Evolutionary conservation across 139 green algal genomes (phyloP).

Genomic region (Volvox reticuliferus): DNA sequence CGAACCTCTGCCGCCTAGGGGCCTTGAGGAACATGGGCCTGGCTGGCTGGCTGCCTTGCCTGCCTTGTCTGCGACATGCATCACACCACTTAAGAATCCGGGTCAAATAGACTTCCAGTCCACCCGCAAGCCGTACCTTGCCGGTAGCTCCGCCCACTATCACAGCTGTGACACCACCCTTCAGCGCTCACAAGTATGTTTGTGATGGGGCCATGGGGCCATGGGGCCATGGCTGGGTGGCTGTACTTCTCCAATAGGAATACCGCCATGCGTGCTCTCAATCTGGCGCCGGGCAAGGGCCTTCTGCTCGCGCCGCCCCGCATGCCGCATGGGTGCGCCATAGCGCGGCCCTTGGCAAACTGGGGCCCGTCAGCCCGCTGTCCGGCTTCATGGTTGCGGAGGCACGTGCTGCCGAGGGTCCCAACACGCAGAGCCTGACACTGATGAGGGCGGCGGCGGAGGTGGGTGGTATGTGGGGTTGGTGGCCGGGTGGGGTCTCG

Average conservation of each 20-base stretch:
- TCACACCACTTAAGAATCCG: too few relatives aligned
- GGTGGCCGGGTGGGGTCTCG: not conserved
- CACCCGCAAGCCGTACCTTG: too few relatives aligned
- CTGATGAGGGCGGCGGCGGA: not conserved
- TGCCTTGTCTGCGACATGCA: too few relatives aligned
- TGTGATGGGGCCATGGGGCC: too few relatives aligned
- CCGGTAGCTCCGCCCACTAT: too few relatives aligned
- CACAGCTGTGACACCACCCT: too few relatives aligned
- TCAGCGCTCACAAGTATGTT: too few relatives aligned
- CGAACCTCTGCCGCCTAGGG: too few relatives aligned
- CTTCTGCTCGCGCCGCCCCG: not conserved
- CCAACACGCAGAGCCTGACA: not conserved
- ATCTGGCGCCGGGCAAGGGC: not conserved
- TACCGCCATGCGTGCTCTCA: not conserved
- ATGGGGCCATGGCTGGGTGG: too few relatives aligned
- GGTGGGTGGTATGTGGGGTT: not conserved
- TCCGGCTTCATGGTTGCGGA: conserved; percentile 5
- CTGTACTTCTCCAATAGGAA: not conserved
- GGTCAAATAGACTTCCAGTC: too few relatives aligned
- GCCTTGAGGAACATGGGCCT: too few relatives aligned
- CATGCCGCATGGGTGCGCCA: not conserved
- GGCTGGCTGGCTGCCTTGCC: too few relatives aligned
- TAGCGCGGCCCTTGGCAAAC: not conserved
- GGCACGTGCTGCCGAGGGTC: not conserved
- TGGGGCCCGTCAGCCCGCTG: not conserved